Conservation (phyloP, 257 asterid genomes). For the Cynanchum wilfordii region DNA sequence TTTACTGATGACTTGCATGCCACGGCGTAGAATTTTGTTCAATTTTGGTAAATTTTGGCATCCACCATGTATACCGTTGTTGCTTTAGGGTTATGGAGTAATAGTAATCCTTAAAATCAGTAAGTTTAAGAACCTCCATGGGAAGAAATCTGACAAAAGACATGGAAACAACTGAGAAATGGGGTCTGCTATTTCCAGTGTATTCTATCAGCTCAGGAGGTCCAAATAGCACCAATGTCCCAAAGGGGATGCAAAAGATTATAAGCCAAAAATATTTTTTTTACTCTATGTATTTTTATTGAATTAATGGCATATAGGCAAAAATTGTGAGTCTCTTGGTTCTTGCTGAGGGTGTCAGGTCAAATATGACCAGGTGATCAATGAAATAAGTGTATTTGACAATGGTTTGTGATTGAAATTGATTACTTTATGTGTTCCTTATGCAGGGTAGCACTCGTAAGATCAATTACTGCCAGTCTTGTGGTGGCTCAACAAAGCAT, state of each 20-base stretch:
- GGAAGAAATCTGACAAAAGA: neutral
- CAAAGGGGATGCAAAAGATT: neutral
- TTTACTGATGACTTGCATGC: neutral
- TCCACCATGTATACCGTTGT: neutral
- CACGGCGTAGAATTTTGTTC: neutral
- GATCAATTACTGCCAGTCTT: slow-evolving; percentile 80
- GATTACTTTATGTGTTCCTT: neutral
- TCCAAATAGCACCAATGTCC: neutral
- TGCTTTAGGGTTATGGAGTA: neutral
- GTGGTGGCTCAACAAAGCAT: slow-evolving; percentile 89
- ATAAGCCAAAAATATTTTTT: neutral
- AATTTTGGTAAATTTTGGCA: neutral
- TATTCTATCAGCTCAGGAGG: neutral
- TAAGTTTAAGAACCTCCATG: neutral
- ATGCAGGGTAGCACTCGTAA: slow-evolving; percentile 54
- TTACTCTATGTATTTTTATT: neutral
- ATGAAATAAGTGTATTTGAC: neutral
- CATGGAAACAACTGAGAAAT: neutral
- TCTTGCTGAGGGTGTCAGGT: neutral
- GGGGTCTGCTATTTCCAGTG: neutral
- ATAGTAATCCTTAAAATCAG: neutral
- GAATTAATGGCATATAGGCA: neutral
- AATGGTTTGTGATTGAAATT: neutral
- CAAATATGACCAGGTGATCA: neutral
- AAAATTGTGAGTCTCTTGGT: neutral